Conservation (phyloP, 495 filamentous ascomycete genomes). For the Viridothelium virens region DNA sequence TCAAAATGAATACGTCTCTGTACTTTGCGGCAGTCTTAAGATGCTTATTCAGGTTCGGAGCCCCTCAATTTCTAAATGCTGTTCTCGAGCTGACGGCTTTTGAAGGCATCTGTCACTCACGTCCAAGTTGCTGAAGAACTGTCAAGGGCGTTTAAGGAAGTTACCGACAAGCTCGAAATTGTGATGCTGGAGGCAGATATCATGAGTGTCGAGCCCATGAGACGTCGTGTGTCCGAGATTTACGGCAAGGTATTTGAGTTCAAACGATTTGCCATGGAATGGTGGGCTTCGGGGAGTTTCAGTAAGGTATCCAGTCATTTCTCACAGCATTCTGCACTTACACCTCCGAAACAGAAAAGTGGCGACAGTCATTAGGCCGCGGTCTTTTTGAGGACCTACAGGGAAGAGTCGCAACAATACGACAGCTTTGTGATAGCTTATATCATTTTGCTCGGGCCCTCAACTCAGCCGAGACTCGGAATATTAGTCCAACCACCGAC, state of each 20-base stretch:
- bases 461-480: background rate
- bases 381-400: background rate
- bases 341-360: background rate
- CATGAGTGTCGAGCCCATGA: background rate
- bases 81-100: background rate
- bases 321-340: background rate
- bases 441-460: background rate
- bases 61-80: background rate
- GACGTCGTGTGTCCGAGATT: background rate
- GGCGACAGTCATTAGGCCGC: background rate
- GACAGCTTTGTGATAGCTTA: background rate
- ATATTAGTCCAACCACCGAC: background rate
- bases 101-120: background rate
- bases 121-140: background rate
- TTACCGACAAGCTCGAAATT: background rate
- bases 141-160: background rate
- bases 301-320: background rate
- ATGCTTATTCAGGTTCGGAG: background rate
- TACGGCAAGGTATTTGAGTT: background rate
- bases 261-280: background rate
- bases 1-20: constrained; percentile 24
- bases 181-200: background rate
- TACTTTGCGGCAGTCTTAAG: constrained; percentile 13
- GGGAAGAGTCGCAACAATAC: background rate
- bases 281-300: background rate